A percentile compares a stretch with the other conserved stretches of the same genome.
These are phyloP conservation scores for Cladorrhinum samala DNA, from an alignment of 495 filamentous ascomycete species.

Conservation along the genomic window DNA sequence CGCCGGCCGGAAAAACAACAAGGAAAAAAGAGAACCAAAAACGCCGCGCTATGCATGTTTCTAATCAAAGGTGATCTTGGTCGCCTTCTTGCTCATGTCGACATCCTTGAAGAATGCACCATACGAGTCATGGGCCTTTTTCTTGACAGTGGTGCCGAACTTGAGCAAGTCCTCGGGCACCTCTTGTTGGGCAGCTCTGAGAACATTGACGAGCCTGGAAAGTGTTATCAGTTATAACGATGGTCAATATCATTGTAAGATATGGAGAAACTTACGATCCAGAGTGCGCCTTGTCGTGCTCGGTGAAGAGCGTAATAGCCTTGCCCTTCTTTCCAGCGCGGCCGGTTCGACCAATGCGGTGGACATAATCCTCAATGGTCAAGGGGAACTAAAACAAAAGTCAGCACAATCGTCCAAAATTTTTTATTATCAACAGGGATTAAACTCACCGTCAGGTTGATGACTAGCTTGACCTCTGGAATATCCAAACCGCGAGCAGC, in stretches of 20 bases:
- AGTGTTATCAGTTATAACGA: too few relatives aligned
- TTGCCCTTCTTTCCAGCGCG: constrained; percentile 84
- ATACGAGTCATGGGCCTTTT: constrained; percentile 90
- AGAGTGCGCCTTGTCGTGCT: constrained; percentile 82
- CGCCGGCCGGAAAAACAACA: too few relatives aligned
- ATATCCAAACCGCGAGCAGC: constrained; percentile 95
- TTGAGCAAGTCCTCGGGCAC: constrained; percentile 85
- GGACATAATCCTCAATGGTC: constrained; percentile 89
- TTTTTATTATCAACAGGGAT: constrained; percentile 68
- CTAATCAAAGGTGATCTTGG: constrained; percentile 90
- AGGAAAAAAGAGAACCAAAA: constrained; percentile 12
- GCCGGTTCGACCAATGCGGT: constrained; percentile 91
- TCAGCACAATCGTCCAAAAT: constrained; percentile 51
- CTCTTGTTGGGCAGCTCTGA: constrained; percentile 79
- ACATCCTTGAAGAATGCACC: constrained; percentile 87
- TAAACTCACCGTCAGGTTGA: constrained; percentile 65
- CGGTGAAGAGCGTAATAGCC: constrained; percentile 91
- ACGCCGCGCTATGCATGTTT: constrained; percentile 19
- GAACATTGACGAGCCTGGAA: constrained; percentile 71
- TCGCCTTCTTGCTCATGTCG: constrained; percentile 71
- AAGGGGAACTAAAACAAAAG: constrained; percentile 42
- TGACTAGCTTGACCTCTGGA: constrained; percentile 82
- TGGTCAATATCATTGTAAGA: too few relatives aligned
- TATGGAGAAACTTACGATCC: constrained; percentile 58
- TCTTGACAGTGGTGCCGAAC: constrained; percentile 97